A percentile compares a stretch with the other conserved stretches of the same genome.
Evolutionary conservation across 805 yeast species (phyloP).

Genomic region (Komagataella mondaviorum): DNA sequence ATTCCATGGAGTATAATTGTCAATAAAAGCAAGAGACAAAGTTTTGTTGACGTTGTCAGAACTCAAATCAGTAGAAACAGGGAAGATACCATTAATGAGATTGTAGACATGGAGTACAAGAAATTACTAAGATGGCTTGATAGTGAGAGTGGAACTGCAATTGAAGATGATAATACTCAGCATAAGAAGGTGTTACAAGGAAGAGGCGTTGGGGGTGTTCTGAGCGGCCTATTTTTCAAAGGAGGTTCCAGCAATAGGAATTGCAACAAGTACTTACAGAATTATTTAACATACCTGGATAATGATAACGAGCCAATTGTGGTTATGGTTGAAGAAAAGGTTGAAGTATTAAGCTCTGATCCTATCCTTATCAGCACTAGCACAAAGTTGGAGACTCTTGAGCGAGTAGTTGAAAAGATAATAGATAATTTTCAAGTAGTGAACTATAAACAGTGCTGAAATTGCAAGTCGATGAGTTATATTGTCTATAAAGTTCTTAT

Average conservation of each 20-base stretch:
- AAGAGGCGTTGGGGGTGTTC: not conserved
- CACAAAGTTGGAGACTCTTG: slow-evolving; percentile 51
- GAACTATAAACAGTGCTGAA: not conserved
- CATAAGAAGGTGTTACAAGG: not conserved
- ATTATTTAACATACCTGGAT: slow-evolving; percentile 45
- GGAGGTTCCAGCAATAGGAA: slow-evolving; percentile 20
- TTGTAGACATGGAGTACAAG: slow-evolving; percentile 24
- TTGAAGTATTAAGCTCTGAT: slow-evolving; percentile 52
- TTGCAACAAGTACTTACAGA: slow-evolving; percentile 40
- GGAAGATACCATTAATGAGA: slow-evolving; percentile 20
- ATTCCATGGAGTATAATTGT: slow-evolving; percentile 54
- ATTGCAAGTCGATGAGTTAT: too few relatives aligned
- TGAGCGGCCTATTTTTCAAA: not conserved
- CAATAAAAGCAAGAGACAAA: slow-evolving; percentile 23
- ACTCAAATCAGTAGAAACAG: slow-evolving; percentile 38
- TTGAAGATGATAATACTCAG: not conserved
- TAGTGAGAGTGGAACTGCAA: slow-evolving; percentile 2
- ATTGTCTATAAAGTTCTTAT: too few relatives aligned
- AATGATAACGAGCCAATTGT: slow-evolving; percentile 23
- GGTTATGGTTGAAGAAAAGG: slow-evolving; percentile 45
- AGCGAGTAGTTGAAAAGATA: slow-evolving; percentile 11
- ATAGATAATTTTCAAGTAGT: not conserved
- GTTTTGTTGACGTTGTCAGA: slow-evolving; percentile 45
- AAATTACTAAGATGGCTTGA: slow-evolving; percentile 17
- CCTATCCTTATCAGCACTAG: slow-evolving; percentile 50